These are phyloP conservation scores for Tothia fuscella DNA, from an alignment of 2,329 filamentous ascomycete species.

Conservation along the genomic window DNA sequence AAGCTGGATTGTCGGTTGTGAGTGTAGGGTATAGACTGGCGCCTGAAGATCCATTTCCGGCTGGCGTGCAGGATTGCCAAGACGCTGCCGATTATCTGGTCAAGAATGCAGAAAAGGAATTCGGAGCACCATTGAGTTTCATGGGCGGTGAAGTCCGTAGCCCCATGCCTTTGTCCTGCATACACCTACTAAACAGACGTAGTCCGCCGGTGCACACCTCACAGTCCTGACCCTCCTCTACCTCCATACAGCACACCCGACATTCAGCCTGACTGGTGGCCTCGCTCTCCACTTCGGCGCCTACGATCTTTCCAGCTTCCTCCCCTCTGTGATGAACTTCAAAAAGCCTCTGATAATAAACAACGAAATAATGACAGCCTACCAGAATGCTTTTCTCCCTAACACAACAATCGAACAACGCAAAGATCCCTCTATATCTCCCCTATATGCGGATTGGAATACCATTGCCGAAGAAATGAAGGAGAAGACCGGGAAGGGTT, in stretches of 20 bases:
- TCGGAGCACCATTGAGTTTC: conserved; percentile 31
- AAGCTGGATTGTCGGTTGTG: conserved; percentile 34
- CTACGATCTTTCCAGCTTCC: conserved; percentile 36
- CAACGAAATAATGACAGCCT: conserved; percentile 33
- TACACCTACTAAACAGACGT: background rate
- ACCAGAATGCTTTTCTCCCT: conserved; percentile 35
- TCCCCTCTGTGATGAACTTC: conserved; percentile 31
- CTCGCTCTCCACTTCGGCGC: conserved; percentile 42
- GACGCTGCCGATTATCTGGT: conserved; percentile 39
- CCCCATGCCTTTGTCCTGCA: no score
- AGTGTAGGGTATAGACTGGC: conserved; percentile 49
- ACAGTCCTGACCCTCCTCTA: conserved; percentile 35
- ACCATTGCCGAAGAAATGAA: conserved; percentile 14
- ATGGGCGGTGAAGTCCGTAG: conserved; percentile 30
- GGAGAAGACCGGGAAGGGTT: conserved; percentile 18
- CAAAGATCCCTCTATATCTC: conserved; percentile 35
- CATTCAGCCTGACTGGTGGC: conserved; percentile 36
- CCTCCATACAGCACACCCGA: conserved; percentile 28
- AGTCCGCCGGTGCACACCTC: conserved; percentile 42
- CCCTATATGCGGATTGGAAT: conserved; percentile 37
- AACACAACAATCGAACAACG: conserved; percentile 28
- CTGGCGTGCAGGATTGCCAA: conserved; percentile 43
- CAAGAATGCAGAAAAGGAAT: conserved; percentile 24
- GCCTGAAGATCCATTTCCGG: conserved; percentile 47
- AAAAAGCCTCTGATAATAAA: conserved; percentile 33